A percentile compares a stretch with the other conserved stretches of the same genome.
These are phyloP conservation scores for Aspergillus panamensis DNA, from an alignment of 495 filamentous ascomycete genomes.

Conservation along the genomic window DNA sequence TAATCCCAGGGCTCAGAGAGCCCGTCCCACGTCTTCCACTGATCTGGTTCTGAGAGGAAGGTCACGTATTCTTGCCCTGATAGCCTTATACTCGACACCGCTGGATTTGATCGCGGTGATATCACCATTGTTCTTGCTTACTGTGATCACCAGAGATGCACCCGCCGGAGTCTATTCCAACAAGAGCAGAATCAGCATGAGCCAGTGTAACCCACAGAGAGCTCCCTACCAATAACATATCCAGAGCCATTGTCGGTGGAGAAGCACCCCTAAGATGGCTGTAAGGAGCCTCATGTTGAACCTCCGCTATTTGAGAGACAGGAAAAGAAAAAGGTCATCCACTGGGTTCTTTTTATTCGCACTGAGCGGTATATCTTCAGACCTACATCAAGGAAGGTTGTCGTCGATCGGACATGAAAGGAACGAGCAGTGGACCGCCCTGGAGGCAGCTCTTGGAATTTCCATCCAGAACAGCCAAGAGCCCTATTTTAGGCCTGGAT, in stretches of 20 bases:
- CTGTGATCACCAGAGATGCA: conserved; percentile 6
- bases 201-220: no score
- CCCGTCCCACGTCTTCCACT: conserved; percentile 10
- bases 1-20: conserved; percentile 10
- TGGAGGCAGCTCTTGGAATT: neutral
- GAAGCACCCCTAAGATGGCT: neutral
- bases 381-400: neutral
- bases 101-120: conserved; percentile 3
- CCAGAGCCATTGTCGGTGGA: conserved; percentile 2
- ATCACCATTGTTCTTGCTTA: conserved; percentile 6
- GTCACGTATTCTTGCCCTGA: conserved; percentile 5
- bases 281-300: neutral
- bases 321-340: neutral
- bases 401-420: neutral
- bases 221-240: conserved; percentile 6
- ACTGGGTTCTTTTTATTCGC: neutral
- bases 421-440: neutral
- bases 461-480: conserved; percentile 1
- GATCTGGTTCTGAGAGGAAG: no score
- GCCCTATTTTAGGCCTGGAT: neutral
- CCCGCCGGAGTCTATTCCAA: conserved; percentile 2
- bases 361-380: neutral
- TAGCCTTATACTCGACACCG: conserved; percentile 8
- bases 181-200: neutral
- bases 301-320: neutral